Base-by-base conservation (phyloP, 2,329 filamentous ascomycete species). In the Ophiostoma montium region DNA sequence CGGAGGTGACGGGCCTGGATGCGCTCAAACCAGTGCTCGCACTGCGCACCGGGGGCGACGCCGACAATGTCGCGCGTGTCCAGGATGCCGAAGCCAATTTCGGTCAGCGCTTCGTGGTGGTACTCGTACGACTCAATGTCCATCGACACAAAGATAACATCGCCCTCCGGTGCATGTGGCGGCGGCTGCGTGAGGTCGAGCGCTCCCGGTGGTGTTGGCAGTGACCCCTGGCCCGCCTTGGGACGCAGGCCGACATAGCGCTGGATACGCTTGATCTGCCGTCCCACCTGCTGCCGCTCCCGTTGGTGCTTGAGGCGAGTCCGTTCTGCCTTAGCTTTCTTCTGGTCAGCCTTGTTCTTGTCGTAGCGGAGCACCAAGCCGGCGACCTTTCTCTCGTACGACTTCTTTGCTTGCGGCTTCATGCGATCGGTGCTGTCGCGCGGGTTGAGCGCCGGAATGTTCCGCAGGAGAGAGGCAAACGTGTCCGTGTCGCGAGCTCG, bases 121-220 rank as follows among this genome's bases (percentile, higher is more conserved):
- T 67, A 65, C 62, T 98, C 92, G 51, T 81, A 86, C 1, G 82
- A 80, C 63, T 98, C 92, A 31, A 92, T 69, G 57, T 98, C 92
- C 41, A 96, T 70, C 53, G 76, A 79, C 51, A 95, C 70, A 56
- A 95, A 83, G 8, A 94, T 71, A 1, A 78, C 71, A n/a, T 71
- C 67, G 11, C 63, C 58, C 27, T 80, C 74, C 47, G 72, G 70
- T 0, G 62, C 51, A 51, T 70, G 72, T 1, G 70, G 69, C 2
- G 64, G 63, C 0, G 67, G 63, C 35, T 68, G 56, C n/a, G 63
- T 61, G 39, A 72, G 57, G 59, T 76, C 64, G 35, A 79, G 30
- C 8, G 10, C 7, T 18, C 1, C 13, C 13, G 21, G n/a, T 8
- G 21, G 23, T 12, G n/a, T n/a, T n/a, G 30, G 10, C 30, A 12